A percentile compares a stretch with the other conserved stretches of the same genome.
Conservation (phyloP, 2,329 filamentous ascomycete genomes). For the Pseudocercospora cruenta region DNA sequence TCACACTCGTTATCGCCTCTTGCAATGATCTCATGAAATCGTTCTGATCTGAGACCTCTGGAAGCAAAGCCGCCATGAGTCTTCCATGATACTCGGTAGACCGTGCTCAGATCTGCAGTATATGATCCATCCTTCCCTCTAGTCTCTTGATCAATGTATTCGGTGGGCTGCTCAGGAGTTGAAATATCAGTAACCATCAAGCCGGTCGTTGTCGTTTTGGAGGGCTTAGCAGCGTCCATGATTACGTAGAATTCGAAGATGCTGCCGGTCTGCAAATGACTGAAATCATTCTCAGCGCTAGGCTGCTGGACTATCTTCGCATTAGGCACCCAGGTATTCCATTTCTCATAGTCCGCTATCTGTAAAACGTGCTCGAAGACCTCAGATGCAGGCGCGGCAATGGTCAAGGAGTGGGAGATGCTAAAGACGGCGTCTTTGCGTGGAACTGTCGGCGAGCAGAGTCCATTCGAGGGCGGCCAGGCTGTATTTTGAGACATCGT, state of each 20-base stretch:
- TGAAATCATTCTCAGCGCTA: constrained; percentile 11
- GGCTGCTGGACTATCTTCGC: constrained; percentile 40
- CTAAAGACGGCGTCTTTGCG: constrained; percentile 29
- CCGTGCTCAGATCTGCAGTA: constrained; percentile 26
- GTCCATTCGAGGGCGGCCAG: constrained; percentile 33
- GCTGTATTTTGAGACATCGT: neutral
- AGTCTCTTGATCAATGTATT: constrained; percentile 26
- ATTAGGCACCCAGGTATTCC: constrained; percentile 50
- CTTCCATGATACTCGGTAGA: constrained; percentile 35
- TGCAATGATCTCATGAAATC: constrained; percentile 37
- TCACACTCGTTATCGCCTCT: constrained; percentile 32
- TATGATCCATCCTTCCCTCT: constrained; percentile 24
- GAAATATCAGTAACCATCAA: constrained; percentile 34
- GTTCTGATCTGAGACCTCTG: constrained; percentile 30
- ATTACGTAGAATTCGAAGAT: constrained; percentile 32
- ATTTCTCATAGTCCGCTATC: constrained; percentile 48
- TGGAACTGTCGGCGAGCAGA: constrained; percentile 29
- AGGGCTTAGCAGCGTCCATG: constrained; percentile 35
- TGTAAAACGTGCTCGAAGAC: constrained; percentile 48
- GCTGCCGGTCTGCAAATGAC: constrained; percentile 22
- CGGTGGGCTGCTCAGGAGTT: constrained; percentile 28
- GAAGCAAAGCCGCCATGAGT: constrained; percentile 30
- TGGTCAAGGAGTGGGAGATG: constrained; percentile 33
- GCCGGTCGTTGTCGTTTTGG: constrained; percentile 23
- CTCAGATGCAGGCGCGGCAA: constrained; percentile 43